Percentiles rank a stretch among this genome's conserved stretches.
Conservation (phyloP, 179 eudicot genomes). For the Gypsophila paniculata region DNA sequence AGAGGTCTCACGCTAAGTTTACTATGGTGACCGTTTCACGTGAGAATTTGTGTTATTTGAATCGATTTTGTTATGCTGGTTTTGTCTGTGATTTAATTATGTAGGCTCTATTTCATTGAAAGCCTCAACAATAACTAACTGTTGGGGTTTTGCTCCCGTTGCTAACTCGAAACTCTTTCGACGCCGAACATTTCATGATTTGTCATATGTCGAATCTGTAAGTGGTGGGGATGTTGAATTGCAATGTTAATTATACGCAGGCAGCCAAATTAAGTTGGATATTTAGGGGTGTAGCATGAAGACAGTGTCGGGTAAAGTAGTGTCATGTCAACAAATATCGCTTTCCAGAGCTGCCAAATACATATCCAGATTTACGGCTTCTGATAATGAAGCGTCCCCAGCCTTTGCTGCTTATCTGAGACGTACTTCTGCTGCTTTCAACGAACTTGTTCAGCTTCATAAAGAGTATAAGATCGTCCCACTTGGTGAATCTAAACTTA, state of each 20-base stretch:
- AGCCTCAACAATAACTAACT: no score
- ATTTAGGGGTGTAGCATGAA: conserved; percentile 34
- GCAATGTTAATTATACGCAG: background rate
- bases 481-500: no score
- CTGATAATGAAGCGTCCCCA: conserved; percentile 52
- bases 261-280: background rate
- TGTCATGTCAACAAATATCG: conserved; percentile 38
- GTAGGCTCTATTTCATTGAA: no score
- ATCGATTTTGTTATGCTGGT: no score
- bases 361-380: conserved; percentile 39
- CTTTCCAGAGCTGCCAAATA: conserved; percentile 48
- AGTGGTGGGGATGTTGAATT: background rate
- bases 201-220: no score
- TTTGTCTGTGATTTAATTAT: no score
- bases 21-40: no score
- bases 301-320: conserved; percentile 44
- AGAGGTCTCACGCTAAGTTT: no score
- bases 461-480: conserved; percentile 15
- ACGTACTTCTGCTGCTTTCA: conserved; percentile 49
- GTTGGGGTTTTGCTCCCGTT: no score
- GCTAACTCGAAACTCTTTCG: no score
- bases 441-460: conserved; percentile 44
- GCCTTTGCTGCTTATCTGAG: conserved; percentile 43
- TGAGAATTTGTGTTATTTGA: no score
- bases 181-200: no score